phyloP scores from a whole-genome alignment of 768 basidiomycete species.

The Tephrocybe sp. region DNA sequence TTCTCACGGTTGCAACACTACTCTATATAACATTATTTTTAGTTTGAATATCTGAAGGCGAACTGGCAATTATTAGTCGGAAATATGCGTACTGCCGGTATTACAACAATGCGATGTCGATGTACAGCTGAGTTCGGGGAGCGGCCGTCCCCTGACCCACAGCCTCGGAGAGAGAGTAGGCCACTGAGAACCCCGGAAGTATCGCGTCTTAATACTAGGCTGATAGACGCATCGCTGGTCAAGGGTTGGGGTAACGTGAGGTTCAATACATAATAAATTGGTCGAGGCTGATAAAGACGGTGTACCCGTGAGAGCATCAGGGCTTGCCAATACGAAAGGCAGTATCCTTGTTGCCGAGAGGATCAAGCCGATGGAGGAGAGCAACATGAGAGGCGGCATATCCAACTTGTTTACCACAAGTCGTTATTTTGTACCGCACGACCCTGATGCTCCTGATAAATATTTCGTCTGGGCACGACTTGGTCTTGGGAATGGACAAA shows the following conservation, averaged over 20 bases:
- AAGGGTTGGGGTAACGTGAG: neutral
- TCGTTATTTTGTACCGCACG: no score
- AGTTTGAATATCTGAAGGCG: no score
- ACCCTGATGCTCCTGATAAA: no score
- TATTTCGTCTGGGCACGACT: no score
- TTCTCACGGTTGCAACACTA: conserved; percentile 7
- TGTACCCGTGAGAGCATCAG: neutral
- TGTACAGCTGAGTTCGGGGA: conserved; percentile 2
- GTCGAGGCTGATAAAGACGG: neutral
- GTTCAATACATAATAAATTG: neutral
- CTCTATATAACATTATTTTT: neutral
- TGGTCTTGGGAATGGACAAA: no score
- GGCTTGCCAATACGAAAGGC: neutral
- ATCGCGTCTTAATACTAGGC: neutral
- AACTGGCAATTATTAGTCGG: no score
- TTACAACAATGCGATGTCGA: conserved; percentile 2
- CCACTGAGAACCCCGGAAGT: neutral
- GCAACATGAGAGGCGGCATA: neutral
- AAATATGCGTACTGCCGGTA: neutral
- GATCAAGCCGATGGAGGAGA: neutral
- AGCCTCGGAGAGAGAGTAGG: neutral
- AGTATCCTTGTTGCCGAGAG: neutral
- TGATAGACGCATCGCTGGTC: neutral
- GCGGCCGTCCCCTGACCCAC: conserved; percentile 4
- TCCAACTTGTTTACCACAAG: no score